Conservation (phyloP, 208 protist genomes). For the Hexamita inflata region DNA sequence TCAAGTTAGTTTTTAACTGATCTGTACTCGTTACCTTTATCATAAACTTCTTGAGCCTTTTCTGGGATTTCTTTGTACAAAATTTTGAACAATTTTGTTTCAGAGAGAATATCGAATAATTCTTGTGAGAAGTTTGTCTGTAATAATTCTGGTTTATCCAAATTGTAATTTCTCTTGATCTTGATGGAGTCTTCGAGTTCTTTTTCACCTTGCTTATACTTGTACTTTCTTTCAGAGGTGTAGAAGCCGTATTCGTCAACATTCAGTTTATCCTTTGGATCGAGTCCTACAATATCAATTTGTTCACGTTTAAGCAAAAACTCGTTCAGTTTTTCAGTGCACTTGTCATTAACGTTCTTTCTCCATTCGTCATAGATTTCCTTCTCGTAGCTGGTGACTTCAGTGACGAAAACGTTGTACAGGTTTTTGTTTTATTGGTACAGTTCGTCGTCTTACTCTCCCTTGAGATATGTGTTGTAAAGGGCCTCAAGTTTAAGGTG, state of each 20-base stretch:
- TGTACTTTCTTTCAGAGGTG: no score
- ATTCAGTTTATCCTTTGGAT: no score
- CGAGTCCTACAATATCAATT: no score
- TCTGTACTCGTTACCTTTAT: conserved; percentile 17
- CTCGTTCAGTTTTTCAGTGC: neutral
- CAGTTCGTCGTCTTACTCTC: neutral
- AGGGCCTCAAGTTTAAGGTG: neutral
- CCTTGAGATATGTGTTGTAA: neutral
- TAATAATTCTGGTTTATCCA: neutral
- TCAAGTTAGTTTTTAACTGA: neutral
- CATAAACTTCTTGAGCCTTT: neutral
- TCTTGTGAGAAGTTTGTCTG: neutral
- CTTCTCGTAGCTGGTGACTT: no score
- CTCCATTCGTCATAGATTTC: no score
- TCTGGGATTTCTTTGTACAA: neutral
- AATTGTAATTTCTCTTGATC: neutral
- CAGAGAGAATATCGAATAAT: neutral
- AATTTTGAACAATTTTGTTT: conserved; percentile 14
- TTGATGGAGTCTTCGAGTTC: no score
- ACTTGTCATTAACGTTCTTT: no score
- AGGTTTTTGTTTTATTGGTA: no score
- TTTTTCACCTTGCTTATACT: no score
- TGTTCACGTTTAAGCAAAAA: no score
- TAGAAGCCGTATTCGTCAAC: no score
- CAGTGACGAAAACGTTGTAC: no score